Evolutionary conservation across 805 yeast species (phyloP), one percentile per base, ranked within the genome.

Genomic region (Candida alai): DNA sequence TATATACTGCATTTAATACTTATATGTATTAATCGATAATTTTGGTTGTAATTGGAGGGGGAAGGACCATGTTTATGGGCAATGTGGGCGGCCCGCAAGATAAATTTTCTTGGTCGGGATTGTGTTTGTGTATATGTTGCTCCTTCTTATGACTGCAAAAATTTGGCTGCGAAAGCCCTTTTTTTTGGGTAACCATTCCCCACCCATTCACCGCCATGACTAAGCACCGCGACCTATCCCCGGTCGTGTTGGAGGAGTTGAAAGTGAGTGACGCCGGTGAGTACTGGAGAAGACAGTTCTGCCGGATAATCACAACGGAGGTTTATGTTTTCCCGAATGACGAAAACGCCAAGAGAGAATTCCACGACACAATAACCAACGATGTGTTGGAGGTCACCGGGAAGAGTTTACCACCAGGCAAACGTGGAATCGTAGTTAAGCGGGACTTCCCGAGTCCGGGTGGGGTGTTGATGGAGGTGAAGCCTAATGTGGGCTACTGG

Each of bases 351-450:
- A 26, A 24, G 10, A 11, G 32, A 8, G 26, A 25, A 13, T 27
- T 38, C 32, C 26, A 36, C 21, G 45, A 34, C 23, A 17, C 21
- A 9, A 6, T 42, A 16, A 33, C 31, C 14, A 37, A 34, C 19
- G 31, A 37, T 4, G 8, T 12, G 5, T 19, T 37, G 16, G 15
- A 24, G 25, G 33, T 37, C 4, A 14, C 18, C 11, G 37, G 37
- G 9, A 32, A 32, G 12, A 22, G 23, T 19, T 10, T 26, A 20
- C 15, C 16, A 10, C 37, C 37, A 5, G 40, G 40, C 12, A 12
- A 29, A 6, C n/a, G 40, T 16, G 34, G 30, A 16, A 5, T 37
- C 1, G 16, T 32, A 2, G 17, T 29, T 12, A 17, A 17, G 9
- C 15, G 11, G n/a, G 25, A 28, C 13, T 28, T 32, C 11, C 2